phyloP scores from a whole-genome alignment of 2,329 filamentous ascomycete species.

The Colletotrichum melonis region DNA sequence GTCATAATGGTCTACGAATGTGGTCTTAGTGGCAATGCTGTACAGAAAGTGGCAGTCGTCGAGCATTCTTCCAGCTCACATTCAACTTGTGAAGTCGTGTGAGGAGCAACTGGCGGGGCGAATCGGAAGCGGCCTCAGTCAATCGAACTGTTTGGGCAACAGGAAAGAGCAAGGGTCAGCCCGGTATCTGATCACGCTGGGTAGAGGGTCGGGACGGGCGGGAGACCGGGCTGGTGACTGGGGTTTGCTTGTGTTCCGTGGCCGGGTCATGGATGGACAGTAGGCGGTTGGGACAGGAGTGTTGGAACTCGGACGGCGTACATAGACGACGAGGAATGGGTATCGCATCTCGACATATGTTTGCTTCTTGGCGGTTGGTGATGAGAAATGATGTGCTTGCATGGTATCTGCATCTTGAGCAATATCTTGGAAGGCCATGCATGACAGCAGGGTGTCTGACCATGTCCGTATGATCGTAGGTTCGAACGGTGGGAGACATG shows the following conservation, averaged over 20 bases:
- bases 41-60: not conserved
- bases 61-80: not conserved
- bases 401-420: slow-evolving; percentile 22
- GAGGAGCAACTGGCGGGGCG: not conserved
- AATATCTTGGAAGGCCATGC: not conserved
- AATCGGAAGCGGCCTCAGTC: not conserved
- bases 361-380: slow-evolving; percentile 33
- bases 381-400: slow-evolving; percentile 4
- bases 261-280: not conserved
- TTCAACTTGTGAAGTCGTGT: not conserved
- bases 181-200: not conserved
- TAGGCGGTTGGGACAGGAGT: not conserved
- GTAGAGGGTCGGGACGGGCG: slow-evolving; percentile 19
- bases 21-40: not conserved
- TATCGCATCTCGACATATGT: not conserved
- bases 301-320: not conserved
- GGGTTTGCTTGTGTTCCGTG: not conserved
- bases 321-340: not conserved
- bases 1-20: no score
- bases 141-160: not conserved
- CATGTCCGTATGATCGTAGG: slow-evolving; percentile 14
- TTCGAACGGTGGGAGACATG: not conserved
- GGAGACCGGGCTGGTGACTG: not conserved
- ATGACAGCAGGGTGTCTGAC: slow-evolving; percentile 2
- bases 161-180: not conserved